Evolutionary conservation across 352 stramenopile species (phyloP), one percentile per base, ranked within the genome.

Genomic region (Hyaloperonospora brassicae): DNA sequence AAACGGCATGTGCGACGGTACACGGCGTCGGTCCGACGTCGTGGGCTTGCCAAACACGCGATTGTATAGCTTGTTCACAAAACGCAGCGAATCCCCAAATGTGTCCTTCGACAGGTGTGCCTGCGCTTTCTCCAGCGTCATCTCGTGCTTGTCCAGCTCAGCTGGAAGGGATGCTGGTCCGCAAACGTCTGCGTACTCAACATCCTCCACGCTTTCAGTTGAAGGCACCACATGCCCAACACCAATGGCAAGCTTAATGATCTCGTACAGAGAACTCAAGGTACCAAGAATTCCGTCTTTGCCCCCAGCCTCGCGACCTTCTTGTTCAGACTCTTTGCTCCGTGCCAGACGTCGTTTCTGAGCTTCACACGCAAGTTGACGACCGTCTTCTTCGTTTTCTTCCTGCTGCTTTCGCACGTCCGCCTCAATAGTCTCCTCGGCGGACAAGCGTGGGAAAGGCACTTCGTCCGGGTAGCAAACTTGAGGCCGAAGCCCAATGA

Each of bases 1-100:
- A 53, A 98, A 96, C 22, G 93, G 91, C 89, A 98, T 97, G 71
- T 98, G 92, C 2, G 93, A 95, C 21, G 89, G 89, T 40, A 98
- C 92, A 38, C 91, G 86, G 11, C 87, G 77, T 9, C 76, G 72
- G 10, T 66, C 57, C 0, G 61, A 51, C 0, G 79, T 66, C 43
- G 63, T 65, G 5, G 52, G 54, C 71, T 55, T 95, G 12, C 90
- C 89, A 59, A 97, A 96, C 25, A 60, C 75, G 39, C 87, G 73
- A 56, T 92, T 94, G 62, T 97, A 97, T 13, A 97, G 55, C 17
- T 89, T 86, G 68, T 98, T 97, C 1, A 96, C 89, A 55, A 93
- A 87, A 17, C 93, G 80, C 1, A 98, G 61, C 7, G 89, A 97
- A 39, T 95, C 84, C 6, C 86, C 87, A 55, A 97, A 98, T 21